A percentile compares a stretch with the other conserved stretches of the same genome.
phyloP scores from a whole-genome alignment of 2,329 filamentous ascomycete genomes.

The Apiospora phragmitis region DNA sequence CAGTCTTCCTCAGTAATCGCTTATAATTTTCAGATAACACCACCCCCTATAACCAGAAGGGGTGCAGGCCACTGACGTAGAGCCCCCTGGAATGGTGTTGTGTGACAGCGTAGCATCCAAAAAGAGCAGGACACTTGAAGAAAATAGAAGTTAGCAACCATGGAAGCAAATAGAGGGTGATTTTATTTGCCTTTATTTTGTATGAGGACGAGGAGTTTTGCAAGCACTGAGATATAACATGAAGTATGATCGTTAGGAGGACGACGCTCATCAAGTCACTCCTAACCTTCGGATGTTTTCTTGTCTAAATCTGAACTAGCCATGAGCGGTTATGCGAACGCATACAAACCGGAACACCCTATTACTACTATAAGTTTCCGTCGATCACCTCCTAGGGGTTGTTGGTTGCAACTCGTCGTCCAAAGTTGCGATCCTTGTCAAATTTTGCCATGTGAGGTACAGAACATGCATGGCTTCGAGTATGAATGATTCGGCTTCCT shows the following conservation, averaged over 20 bases:
- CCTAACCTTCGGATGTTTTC: no score
- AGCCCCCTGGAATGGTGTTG: no score
- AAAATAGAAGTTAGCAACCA: no score
- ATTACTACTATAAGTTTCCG: background rate
- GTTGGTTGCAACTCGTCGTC: background rate
- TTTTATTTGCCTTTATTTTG: no score
- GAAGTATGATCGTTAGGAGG: background rate
- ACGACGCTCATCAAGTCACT: background rate
- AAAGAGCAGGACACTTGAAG: no score
- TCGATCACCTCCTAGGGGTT: background rate
- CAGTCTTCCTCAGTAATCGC: background rate
- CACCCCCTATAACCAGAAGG: no score
- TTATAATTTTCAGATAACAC: background rate
- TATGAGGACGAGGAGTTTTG: no score
- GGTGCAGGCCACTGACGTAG: no score
- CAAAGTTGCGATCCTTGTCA: background rate
- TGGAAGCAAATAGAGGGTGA: background rate
- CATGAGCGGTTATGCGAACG: background rate
- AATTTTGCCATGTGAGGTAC: background rate
- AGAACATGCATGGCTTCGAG: background rate
- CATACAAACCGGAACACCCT: background rate
- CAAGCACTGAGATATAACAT: background rate
- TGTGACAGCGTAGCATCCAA: no score
- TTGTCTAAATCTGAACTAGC: background rate
- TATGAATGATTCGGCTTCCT: background rate